These are phyloP conservation scores for Polyplosphaeria fusca DNA, from an alignment of 495 filamentous ascomycete species.

Conservation along the genomic window DNA sequence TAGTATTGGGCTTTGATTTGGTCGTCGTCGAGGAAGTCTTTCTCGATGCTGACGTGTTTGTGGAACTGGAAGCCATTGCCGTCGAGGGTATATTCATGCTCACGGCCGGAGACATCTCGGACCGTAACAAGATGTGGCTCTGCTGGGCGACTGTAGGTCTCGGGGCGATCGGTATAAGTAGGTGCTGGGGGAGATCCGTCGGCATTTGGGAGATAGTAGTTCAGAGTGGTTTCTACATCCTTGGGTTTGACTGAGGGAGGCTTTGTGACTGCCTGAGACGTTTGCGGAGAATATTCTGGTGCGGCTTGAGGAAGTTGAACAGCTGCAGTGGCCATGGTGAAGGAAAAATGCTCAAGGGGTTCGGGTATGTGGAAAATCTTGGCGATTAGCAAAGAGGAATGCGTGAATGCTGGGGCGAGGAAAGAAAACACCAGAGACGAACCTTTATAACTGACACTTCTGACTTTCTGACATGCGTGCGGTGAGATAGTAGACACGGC, in stretches of 20 bases:
- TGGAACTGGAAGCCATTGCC: constrained; percentile 22
- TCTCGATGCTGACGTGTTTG: constrained; percentile 29
- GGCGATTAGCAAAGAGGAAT: too few species aligned
- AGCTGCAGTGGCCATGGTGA: constrained; percentile 43
- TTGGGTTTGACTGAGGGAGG: constrained; percentile 48
- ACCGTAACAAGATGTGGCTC: constrained; percentile 51
- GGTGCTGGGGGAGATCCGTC: constrained; percentile 64
- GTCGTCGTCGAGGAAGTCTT: constrained; percentile 56
- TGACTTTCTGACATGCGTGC: neutral
- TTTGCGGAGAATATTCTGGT: constrained; percentile 20
- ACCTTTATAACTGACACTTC: too few species aligned
- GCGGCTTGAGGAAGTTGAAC: constrained; percentile 40
- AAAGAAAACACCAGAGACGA: too few species aligned
- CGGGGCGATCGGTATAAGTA: constrained; percentile 62
- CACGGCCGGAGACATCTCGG: constrained; percentile 13
- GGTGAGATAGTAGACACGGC: neutral
- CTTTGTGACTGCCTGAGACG: constrained; percentile 5
- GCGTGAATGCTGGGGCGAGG: too few species aligned
- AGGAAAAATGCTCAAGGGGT: too few species aligned
- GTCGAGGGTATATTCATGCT: constrained; percentile 21
- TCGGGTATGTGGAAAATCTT: too few species aligned
- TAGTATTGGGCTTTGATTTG: constrained; percentile 65
- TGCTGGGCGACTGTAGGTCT: constrained; percentile 49
- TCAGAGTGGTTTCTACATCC: constrained; percentile 58
- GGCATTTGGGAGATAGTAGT: constrained; percentile 63